Base-by-base conservation (phyloP, 2,329 filamentous ascomycete genomes). In the Ophioceras dolichostomum region DNA sequence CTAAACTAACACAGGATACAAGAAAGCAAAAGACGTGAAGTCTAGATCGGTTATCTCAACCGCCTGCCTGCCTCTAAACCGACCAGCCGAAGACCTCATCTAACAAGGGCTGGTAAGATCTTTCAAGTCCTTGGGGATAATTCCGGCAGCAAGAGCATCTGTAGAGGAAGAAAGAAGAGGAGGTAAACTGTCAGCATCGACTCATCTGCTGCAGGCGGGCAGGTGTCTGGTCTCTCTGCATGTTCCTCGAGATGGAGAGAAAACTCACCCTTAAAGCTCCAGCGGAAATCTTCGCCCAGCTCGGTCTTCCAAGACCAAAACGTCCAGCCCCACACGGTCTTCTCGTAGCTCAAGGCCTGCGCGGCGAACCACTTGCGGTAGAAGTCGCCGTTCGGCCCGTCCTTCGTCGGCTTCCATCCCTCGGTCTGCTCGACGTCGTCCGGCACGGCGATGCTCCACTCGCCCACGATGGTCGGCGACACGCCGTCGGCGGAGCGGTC, bases 301-400 rank as follows among this genome's bases (percentile, higher is more conserved):
- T 49, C 43, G 27, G 44, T 67, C 55, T 70, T 73, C 70, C 68
- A 73, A 4, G 57, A 62, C 68, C 70, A 74, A 45, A 68, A 73
- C 6, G 64, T 47, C 67, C 66, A 73, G 0, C 67, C 67, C 17
- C 56, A 48, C 24, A 51, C 42, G 37, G 58, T 47, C 42, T 57
- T 54, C 51, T 73, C 68, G 44, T 71, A 73, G 17, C 32, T 22
- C 16, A 28, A 32, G 9, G 43, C 30, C 37, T 46, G 44, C 4
- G 45, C 45, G 6, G 44, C 38, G 26, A 71, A 79, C 61, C 66
- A 79, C 32, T 61, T 53, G 33, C 45, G 54, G 50, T 79, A 79
- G 51, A 75, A 79, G 2, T 50, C 55, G 37, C 52, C 48, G 39
- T 70, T 60, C 24, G 46, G 37, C 47, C 49, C 9, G 57, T 62